Evolutionary conservation across 371 early-diverging fungal genomes (phyloP).

Genomic region (Rozella allomycis): DNA sequence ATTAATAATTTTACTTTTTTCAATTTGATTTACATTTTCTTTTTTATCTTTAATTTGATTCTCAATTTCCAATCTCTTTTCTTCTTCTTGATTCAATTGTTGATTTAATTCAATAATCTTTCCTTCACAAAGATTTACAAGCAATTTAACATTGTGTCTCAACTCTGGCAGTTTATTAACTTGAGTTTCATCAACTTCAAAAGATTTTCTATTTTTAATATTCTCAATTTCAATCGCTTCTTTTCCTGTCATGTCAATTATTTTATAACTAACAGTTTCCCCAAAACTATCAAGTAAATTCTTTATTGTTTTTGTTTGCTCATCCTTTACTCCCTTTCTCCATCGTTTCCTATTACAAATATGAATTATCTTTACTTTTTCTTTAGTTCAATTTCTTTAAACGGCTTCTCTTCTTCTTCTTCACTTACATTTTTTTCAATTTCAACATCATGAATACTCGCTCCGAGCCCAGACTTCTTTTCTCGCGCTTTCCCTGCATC

Average conservation of each 20-base stretch:
- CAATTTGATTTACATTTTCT: too few relatives aligned
- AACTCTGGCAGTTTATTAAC: conserved; percentile 57
- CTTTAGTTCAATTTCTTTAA: conserved; percentile 21
- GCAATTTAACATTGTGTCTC: conserved; percentile 45
- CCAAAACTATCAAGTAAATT: conserved; percentile 43
- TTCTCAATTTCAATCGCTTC: too few relatives aligned
- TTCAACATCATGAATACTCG: conserved; percentile 42
- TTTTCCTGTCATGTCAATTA: conserved; percentile 60
- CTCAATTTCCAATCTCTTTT: too few relatives aligned
- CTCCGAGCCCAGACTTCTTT: conserved; percentile 55
- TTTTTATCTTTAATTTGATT: too few relatives aligned
- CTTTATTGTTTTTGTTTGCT: conserved; percentile 27
- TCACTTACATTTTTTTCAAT: conserved; percentile 10
- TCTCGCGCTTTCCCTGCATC: conserved; percentile 50
- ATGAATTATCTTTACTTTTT: conserved; percentile 19
- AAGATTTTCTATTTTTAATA: too few relatives aligned
- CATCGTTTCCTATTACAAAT: conserved; percentile 24
- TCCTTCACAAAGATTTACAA: conserved; percentile 41
- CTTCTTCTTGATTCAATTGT: conserved; percentile 23
- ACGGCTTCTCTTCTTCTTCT: conserved; percentile 3
- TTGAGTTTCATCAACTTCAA: too few relatives aligned
- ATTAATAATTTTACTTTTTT: too few relatives aligned
- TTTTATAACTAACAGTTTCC: too few relatives aligned
- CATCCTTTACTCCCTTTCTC: conserved; percentile 7
- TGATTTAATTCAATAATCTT: conserved; percentile 42